A percentile compares a stretch with the other conserved stretches of the same genome.
phyloP scores from a whole-genome alignment of 2,329 filamentous ascomycete species.

The Aureobasidium sp. region DNA sequence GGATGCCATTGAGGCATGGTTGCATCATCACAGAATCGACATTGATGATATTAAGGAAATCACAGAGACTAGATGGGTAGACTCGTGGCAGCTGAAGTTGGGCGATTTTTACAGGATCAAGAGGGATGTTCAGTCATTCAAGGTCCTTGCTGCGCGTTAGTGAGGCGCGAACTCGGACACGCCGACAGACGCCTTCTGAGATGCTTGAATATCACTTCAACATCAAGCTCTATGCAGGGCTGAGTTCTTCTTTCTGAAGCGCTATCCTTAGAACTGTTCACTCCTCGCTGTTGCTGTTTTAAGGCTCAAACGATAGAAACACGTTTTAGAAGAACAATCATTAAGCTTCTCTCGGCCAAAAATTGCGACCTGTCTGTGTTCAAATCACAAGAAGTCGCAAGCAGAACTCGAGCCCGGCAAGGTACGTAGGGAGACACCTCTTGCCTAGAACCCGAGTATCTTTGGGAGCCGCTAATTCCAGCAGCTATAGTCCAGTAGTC shows the following conservation, averaged over 20 bases:
- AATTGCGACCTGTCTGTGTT: not conserved
- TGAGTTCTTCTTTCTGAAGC: too few species aligned
- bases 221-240: too few species aligned
- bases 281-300: too few species aligned
- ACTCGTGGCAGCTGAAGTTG: constrained; percentile 8
- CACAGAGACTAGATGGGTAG: not conserved
- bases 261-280: too few species aligned
- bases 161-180: not conserved
- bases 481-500: not conserved
- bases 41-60: constrained; percentile 7
- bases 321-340: not conserved
- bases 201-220: too few species aligned
- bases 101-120: constrained; percentile 8
- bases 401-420: not conserved
- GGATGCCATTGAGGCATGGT: constrained; percentile 12
- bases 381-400: not conserved
- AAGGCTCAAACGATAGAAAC: not conserved
- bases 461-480: not conserved
- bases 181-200: too few species aligned
- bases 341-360: not conserved
- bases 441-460: not conserved
- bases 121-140: constrained; percentile 3
- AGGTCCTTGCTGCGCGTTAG: not conserved
- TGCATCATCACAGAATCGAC: constrained; percentile 6
- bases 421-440: not conserved